Evolutionary conservation across 441 rosid genomes (phyloP).

Genomic region (Erodium texanum): DNA sequence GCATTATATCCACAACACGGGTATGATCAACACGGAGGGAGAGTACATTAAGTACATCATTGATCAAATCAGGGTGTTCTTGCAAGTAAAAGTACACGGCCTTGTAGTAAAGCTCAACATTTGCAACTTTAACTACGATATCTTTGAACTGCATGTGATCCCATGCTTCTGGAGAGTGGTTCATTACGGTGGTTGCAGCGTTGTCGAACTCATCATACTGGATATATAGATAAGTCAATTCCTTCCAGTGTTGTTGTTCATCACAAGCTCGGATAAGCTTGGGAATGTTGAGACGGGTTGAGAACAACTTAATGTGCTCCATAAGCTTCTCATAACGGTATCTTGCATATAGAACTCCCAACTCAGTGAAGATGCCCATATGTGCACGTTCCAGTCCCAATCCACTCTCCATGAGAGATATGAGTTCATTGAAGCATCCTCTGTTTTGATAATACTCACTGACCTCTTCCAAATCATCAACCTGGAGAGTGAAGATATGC

Average conservation of each 20-base stretch:
- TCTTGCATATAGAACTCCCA: slow-evolving; percentile 99
- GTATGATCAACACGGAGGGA: slow-evolving; percentile 94
- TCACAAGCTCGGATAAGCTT: slow-evolving; percentile 98
- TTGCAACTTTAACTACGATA: slow-evolving; percentile 84
- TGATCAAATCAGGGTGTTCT: slow-evolving; percentile 96
- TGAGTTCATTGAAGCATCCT: slow-evolving; percentile 93
- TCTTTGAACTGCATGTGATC: slow-evolving; percentile 99
- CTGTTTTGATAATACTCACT: slow-evolving; percentile 97
- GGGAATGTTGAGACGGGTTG: slow-evolving; percentile 97
- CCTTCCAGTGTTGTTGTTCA: slow-evolving; percentile 98
- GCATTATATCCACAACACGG: slow-evolving; percentile 96
- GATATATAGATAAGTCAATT: slow-evolving; percentile 82
- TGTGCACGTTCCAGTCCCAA: slow-evolving; percentile 98
- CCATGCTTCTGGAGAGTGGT: slow-evolving; percentile 99
- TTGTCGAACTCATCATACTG: slow-evolving; percentile 95
- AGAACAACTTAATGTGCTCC: slow-evolving; percentile 98
- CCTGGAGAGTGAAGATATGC: slow-evolving; percentile 30
- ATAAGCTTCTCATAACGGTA: slow-evolving; percentile 94
- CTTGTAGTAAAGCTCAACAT: slow-evolving; percentile 92
- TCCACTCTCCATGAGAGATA: slow-evolving; percentile 99
- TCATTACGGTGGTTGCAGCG: slow-evolving; percentile 98
- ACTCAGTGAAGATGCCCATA: slow-evolving; percentile 98
- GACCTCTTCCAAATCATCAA: slow-evolving; percentile 97
- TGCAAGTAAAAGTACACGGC: slow-evolving; percentile 98
- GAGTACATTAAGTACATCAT: slow-evolving; percentile 86